Conservation (phyloP, 257 asterid species). For the Rehmannia glutinosa region DNA sequence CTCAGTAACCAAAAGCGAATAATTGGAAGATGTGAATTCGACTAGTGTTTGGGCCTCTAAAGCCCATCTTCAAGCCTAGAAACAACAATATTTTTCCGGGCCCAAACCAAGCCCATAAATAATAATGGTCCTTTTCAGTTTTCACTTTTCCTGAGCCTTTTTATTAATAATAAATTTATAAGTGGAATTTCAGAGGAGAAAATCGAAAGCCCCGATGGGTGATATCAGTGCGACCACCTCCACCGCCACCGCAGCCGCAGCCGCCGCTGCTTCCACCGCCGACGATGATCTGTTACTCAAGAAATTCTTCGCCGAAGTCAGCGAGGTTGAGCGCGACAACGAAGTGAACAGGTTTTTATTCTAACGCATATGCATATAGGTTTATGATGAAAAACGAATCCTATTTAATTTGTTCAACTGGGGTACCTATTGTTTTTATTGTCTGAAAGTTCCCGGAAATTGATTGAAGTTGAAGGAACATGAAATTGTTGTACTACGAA, state of each 20-base stretch:
- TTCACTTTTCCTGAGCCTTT: neutral
- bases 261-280: slow-evolving; percentile 25
- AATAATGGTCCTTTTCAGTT: neutral
- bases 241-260: slow-evolving; percentile 22
- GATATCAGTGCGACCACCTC: slow-evolving; percentile 45
- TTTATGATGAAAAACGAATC: neutral
- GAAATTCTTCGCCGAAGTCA: slow-evolving; percentile 86
- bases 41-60: too few relatives aligned
- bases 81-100: too few relatives aligned
- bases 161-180: neutral
- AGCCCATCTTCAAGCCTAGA: too few relatives aligned
- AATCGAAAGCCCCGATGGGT: slow-evolving; percentile 48
- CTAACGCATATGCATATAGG: slow-evolving; percentile 2
- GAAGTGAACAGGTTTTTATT: slow-evolving; percentile 72
- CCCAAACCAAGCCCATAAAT: neutral
- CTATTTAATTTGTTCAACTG: neutral
- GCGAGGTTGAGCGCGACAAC: slow-evolving; percentile 98
- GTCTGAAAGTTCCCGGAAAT: neutral
- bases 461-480: neutral
- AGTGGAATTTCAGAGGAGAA: slow-evolving; percentile 1
- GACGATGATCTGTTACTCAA: slow-evolving; percentile 75
- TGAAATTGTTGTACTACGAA: neutral
- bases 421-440: slow-evolving; percentile 1
- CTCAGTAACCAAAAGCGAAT: too few relatives aligned
- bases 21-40: too few relatives aligned